Base-by-base conservation (phyloP, 495 filamentous ascomycete genomes). In the Penicillium nucicola region DNA sequence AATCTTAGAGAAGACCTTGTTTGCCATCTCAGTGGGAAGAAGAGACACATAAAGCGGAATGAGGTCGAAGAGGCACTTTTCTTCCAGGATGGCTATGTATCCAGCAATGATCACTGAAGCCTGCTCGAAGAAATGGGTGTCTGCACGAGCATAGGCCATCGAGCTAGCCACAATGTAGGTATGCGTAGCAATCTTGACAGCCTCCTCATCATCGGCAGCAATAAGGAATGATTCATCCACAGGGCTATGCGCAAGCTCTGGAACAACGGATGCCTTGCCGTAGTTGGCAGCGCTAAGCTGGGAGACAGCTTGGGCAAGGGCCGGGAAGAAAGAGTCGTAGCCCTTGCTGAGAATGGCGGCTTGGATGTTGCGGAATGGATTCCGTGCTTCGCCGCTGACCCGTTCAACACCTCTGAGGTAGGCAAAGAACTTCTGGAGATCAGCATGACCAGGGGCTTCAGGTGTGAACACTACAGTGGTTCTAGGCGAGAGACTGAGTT, bases 21-120 rank as follows among this genome's bases (percentile, higher is more conserved):
- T 60, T 7, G 67, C 67, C 59, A 72, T 68, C n/a, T 67, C 48
- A 0, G 64, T 68, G 6, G 80, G 78, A 2, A 98, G 74, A 56
- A 87, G 83, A 20, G 89, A 86, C 32, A 87, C 91, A 68, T 99
- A 99, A 3, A 92, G 74, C 4, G 92, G 92, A 44, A 95, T 84
- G 34, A 92, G 67, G 40, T 90, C 82, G 36, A 85, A 79, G 39
- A 93, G 77, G 9, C 83, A 80, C 25, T 79, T 77, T 31, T 84
- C 69, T 22, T 85, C 79, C 11, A 97, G 76, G 49, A 86, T 85
- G 53, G 88, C 82, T 48, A 95, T 84, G 61, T 97, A 97, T 13
- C 81, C 84, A 41, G 72, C 65, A 1, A 88, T 77, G 51, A 93
- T 77, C 9, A 74, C 49, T 1, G 71, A 71, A 3, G 66, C 64